Conservation (phyloP, 2,329 filamentous ascomycete species). For the Calonectria honghensis region DNA sequence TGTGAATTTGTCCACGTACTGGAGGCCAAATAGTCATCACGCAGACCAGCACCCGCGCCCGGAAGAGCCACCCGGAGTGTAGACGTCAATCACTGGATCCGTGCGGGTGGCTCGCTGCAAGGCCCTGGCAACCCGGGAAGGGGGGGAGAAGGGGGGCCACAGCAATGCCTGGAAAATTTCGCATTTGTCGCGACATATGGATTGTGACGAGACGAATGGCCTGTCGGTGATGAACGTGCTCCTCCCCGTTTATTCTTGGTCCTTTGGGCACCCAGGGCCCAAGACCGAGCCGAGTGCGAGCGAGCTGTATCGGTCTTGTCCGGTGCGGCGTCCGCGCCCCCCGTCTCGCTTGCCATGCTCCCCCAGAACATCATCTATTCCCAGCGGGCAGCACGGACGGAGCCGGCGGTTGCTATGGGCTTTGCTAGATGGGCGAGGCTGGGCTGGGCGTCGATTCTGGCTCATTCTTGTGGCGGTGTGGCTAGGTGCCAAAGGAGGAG, state of each 20-base stretch:
- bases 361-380: not conserved
- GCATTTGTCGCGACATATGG: conserved; percentile 3
- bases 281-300: not conserved
- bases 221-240: not conserved
- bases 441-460: conserved; percentile 22
- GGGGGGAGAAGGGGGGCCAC: not conserved
- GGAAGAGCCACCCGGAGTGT: conserved; percentile 14
- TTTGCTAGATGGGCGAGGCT: conserved; percentile 5
- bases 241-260: not conserved
- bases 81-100: conserved; percentile 8
- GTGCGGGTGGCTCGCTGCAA: conserved; percentile 23
- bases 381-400: conserved; percentile 14
- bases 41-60: conserved; percentile 10
- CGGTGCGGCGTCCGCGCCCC: not conserved
- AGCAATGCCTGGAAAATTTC: conserved; percentile 26
- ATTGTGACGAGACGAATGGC: conserved; percentile 7
- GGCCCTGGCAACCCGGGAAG: conserved; percentile 5
- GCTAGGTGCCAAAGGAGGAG: conserved; percentile 5
- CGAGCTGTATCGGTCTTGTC: conserved; percentile 2
- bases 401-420: conserved; percentile 7
- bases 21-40: conserved; percentile 19
- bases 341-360: not conserved
- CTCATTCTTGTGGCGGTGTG: conserved; percentile 26
- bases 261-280: not conserved
- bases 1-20: conserved; percentile 8